Evolutionary conservation across 495 filamentous ascomycete genomes (phyloP).

Genomic region (Aspergillus saccharolyticus): DNA sequence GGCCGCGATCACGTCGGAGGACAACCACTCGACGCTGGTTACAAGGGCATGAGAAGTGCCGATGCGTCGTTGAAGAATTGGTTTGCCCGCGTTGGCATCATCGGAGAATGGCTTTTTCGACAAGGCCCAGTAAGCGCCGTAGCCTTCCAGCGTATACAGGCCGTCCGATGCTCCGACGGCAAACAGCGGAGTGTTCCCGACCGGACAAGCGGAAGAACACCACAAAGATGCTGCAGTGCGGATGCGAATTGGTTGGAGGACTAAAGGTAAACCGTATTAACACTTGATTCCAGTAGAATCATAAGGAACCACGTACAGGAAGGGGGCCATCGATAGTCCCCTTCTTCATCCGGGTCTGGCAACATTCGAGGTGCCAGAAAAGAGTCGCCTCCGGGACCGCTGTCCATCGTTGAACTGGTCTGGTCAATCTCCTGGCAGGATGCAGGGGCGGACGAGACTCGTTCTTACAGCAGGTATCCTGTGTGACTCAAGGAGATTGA

Average conservation of each 20-base stretch:
- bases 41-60: conserved; percentile 32
- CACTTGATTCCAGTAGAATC: neutral
- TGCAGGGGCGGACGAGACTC: neutral
- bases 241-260: conserved; percentile 30
- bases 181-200: conserved; percentile 26
- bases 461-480: conserved; percentile 33
- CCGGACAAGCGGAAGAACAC: conserved; percentile 35
- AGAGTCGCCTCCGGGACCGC: conserved; percentile 32
- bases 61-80: conserved; percentile 16
- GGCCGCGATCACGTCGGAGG: conserved; percentile 30
- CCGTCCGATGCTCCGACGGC: conserved; percentile 42
- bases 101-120: conserved; percentile 30
- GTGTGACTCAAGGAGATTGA: conserved; percentile 39
- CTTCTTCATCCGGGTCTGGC: conserved; percentile 33
- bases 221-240: conserved; percentile 28
- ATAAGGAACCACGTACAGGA: conserved; percentile 20
- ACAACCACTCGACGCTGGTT: conserved; percentile 39
- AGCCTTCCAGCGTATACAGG: conserved; percentile 32
- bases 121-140: conserved; percentile 28
- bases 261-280: conserved; percentile 4
- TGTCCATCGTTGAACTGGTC: conserved; percentile 37
- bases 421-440: conserved; percentile 16
- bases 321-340: conserved; percentile 30
- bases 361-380: conserved; percentile 32
- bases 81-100: conserved; percentile 13